A percentile compares a stretch with the other conserved stretches of the same genome.
These are phyloP conservation scores for Fraxinus dipetala DNA, from an alignment of 305 asterid species.

Conservation along the genomic window DNA sequence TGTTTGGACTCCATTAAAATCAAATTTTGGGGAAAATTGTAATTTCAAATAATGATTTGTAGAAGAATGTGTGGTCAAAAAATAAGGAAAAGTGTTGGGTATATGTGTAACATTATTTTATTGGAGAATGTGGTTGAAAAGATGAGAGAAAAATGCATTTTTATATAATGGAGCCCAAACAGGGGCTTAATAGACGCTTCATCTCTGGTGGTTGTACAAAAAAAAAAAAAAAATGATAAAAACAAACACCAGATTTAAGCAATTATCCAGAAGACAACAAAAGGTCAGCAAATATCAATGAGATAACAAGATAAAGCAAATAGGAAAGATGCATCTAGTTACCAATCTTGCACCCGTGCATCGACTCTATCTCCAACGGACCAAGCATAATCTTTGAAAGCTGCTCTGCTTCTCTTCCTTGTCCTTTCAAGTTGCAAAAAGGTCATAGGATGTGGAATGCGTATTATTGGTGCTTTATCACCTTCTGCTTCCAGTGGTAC, in stretches of 20 bases:
- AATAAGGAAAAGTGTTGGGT: no score
- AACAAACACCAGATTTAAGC: constrained; percentile 7
- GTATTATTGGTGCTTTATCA: constrained; percentile 51
- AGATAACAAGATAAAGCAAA: constrained; percentile 6
- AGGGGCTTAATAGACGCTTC: not conserved
- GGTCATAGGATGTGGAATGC: constrained; percentile 66
- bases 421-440: constrained; percentile 53
- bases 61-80: no score
- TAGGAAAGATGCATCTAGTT: constrained; percentile 17
- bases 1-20: no score
- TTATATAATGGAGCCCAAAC: no score
- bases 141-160: no score
- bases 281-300: not conserved
- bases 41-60: no score
- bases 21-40: no score
- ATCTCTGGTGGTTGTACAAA: not conserved
- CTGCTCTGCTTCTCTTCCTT: constrained; percentile 83
- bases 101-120: no score
- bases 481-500: constrained; percentile 63
- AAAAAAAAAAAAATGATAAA: not conserved
- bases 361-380: constrained; percentile 87
- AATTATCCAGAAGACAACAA: not conserved
- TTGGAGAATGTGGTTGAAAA: no score
- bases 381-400: constrained; percentile 66
- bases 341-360: constrained; percentile 77